Evolutionary conservation across 202 grass and related monocot species (phyloP), one percentile per base, ranked within the genome.

Genomic region (Setaria italica): DNA sequence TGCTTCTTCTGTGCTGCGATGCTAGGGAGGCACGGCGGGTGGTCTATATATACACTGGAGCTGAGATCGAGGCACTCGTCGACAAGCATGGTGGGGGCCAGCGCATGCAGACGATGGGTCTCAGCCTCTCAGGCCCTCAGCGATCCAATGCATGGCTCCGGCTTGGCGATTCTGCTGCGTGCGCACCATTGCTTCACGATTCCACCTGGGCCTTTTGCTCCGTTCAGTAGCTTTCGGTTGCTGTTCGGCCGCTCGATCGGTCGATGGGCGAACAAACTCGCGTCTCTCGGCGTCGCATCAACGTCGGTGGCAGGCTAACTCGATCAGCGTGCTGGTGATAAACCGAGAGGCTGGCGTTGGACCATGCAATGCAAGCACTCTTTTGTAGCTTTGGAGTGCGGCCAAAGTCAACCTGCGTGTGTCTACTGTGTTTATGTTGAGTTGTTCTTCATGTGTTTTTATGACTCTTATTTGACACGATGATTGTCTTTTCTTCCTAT

Each of bases 371-470:
- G 69, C 64, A 67, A 10, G 59, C 59, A 72, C 32, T 42, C 29
- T 20, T 58, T 45, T 15, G 54, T 77, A 74, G 65, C 86, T 91
- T 92, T 92, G 78, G 88, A 95, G 90, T 90, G 80, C 57, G 77
- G 77, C 75, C 49, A 82, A 92, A 92, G 88, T 90, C 90, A 88
- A 78, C 68, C 73, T 30, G 46, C 15, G 80, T 46, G 53, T 9
- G 29, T 21, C 32, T 57, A 11, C 83, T 6, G 39, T 57, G 45
- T 4, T 64, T 49, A 39, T 56, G 0, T 58, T n/a, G 67, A 53
- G 50, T 16, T 53, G 50, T 53, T 53, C 49, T 51, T 51, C 51
- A 47, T 25, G 25, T 25, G 25, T 25, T 25, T 25, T 25, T 25
- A 25, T 25, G 25, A 25, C 25, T 25, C 25, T 25, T 25, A 25